These are phyloP conservation scores for Yarrowia keelungensis DNA, from an alignment of 805 yeast species.

Conservation along the genomic window DNA sequence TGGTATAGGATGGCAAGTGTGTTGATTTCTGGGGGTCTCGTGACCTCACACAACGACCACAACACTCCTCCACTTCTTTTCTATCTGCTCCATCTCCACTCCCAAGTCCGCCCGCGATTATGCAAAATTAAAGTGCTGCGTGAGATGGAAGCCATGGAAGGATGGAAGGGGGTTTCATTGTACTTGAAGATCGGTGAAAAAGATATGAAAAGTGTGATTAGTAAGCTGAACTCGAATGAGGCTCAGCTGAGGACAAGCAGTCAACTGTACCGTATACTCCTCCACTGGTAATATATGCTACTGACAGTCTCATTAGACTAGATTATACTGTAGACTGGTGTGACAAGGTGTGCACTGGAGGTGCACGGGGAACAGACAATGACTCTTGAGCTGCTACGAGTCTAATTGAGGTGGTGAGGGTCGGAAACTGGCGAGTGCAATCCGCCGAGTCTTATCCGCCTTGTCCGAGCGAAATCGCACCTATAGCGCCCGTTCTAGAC, in stretches of 20 bases:
- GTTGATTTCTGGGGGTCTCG: neutral
- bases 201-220: neutral
- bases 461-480: too few relatives aligned
- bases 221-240: too few relatives aligned
- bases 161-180: neutral
- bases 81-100: neutral
- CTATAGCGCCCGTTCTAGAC: neutral
- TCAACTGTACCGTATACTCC: too few relatives aligned
- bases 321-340: conserved; percentile 19
- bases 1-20: too few relatives aligned
- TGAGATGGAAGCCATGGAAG: conserved; percentile 33
- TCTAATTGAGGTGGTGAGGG: neutral
- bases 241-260: too few relatives aligned
- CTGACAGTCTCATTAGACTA: conserved; percentile 4
- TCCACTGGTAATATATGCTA: neutral
- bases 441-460: too few relatives aligned
- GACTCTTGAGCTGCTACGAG: neutral
- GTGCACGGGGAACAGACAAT: conserved; percentile 23
- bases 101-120: conserved; percentile 32
- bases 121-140: conserved; percentile 26
- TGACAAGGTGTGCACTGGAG: conserved; percentile 19
- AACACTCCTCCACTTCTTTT: too few relatives aligned
- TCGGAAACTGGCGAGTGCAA: too few relatives aligned
- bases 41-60: neutral
- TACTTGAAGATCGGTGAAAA: too few relatives aligned